Evolutionary conservation across 2,329 filamentous ascomycete species (phyloP), one percentile per base, ranked within the genome.

Genomic region (Cladosporium austrohemisphaericum): DNA sequence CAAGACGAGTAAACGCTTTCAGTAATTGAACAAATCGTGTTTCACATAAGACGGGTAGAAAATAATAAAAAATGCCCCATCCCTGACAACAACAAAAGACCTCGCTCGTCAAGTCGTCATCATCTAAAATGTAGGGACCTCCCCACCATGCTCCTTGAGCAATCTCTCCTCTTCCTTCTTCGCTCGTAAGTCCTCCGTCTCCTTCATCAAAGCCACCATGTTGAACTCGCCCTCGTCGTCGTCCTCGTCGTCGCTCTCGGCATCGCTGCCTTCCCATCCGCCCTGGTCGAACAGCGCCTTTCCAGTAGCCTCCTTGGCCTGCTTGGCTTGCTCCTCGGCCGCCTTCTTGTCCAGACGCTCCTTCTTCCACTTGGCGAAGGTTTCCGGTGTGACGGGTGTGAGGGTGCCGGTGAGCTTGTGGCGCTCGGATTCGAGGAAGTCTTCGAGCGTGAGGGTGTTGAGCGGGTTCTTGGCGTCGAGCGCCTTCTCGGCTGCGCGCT

Each of bases 341-440:
- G 85, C 86, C 78, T 95, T 97, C 84, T 98, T 98, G 70, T 90
- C 83, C 59, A 97, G 67, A 36, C 93, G 86, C 46, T 95, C 86
- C 72, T 91, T 85, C 79, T 98, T 98, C 93, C 93, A 98, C 65
- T 93, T 93, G 54, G 89, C 89, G 65, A 98, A 98, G 1, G 83
- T 79, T 66, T 98, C 93, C 2, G 85, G 85, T 1, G 88, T 98
- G 55, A 98, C 94, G 4, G 94, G 94, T 1, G 94, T 98, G 44
- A 97, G 77, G 1, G 78, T 90, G 49, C 92, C 93, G 0, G 86
- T 91, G 44, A 98, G 81, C 71, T 97, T 97, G 75, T 96, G 90
- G 60, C 93, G 82, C 74, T 98, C 92, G 1, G 87, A 92, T 70
- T 98, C 93, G 49, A 98, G 74, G 77, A 96, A 98, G 68, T 98